Base-by-base conservation (phyloP, 2,329 filamentous ascomycete species). In the Diaporthe humulicola region DNA sequence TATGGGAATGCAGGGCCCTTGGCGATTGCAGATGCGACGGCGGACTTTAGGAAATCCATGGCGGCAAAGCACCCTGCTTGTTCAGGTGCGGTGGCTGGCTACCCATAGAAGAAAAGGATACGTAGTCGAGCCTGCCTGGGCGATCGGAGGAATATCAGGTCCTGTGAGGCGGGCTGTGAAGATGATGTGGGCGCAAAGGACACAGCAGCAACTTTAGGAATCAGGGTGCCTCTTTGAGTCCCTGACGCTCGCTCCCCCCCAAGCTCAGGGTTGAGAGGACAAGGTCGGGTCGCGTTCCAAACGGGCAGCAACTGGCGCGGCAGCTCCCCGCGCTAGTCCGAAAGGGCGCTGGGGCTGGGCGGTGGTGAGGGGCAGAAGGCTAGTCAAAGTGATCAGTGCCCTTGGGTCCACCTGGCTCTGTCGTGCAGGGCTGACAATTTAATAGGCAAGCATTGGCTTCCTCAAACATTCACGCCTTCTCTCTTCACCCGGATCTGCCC, bases 41-140 rank as follows among this genome's bases (percentile, higher is more conserved):
- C 97, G 76, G 96, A 98, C 86, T 98, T 98, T 82, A 99, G 90
- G 82, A 98, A 98, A 84, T 99, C 96, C 97, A 99, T 99, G 79
- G 79, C 75, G 73, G 45, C 38, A 33, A 61, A 66, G n/a, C 40
- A 57, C 61, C 72, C 71, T 61, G 69, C 45, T 56, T 50, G 69
- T 45, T 61, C 60, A 58, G 45, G 40, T 28, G 61, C 42, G 69
- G 48, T 36, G 64, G 19, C 45, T 45, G 56, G 38, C 71, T 57
- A 73, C 72, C 74, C 67, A 73, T 73, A 66, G 48, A 75, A 67
- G 61, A 70, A 57, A 71, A 57, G 61, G 71, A 69, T 61, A 64
- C 56, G 57, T 70, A 48, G 19, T 30, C 6, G 42, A n/a, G 42
- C 9, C 28, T 45, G 17, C 58, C 38, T 28, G 38, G 25, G 38